Conservation (phyloP, 768 basidiomycete species). For the Podaxis mareebaensis region DNA sequence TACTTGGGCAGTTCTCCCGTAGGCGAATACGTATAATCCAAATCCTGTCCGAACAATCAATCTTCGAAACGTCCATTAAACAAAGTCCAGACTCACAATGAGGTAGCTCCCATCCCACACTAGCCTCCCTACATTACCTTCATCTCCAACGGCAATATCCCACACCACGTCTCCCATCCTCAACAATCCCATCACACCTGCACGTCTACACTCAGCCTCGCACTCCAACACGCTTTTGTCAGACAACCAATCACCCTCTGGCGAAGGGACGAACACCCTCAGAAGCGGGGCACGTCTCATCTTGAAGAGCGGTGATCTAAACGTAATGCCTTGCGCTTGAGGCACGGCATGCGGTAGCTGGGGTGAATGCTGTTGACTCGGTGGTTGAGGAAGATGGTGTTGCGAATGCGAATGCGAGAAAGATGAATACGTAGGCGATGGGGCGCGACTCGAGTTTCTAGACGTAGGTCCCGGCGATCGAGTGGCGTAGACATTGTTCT, state of each 20-base stretch:
- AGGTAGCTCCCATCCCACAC: conserved; percentile 91
- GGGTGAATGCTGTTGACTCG: conserved; percentile 1
- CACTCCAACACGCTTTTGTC: conserved; percentile 81
- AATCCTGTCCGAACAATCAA: conserved; percentile 52
- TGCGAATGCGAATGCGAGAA: conserved; percentile 47
- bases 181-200: conserved; percentile 63
- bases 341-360: conserved; percentile 10
- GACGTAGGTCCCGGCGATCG: conserved; percentile 30
- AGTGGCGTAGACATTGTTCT: conserved; percentile 20
- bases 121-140: conserved; percentile 80
- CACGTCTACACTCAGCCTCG: conserved; percentile 74
- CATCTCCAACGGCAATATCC: conserved; percentile 85
- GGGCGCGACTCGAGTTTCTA: conserved; percentile 60
- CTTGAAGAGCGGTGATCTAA: conserved; percentile 73
- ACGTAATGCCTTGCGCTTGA: conserved; percentile 33
- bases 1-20: conserved; percentile 80
- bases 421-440: conserved; percentile 60
- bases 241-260: conserved; percentile 84
- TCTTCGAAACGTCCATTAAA: conserved; percentile 1
- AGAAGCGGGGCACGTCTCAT: conserved; percentile 73
- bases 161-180: conserved; percentile 82
- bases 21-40: conserved; percentile 79
- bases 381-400: conserved; percentile 24
- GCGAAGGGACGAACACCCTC: conserved; percentile 82
- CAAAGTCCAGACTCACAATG: conserved; percentile 54